Conservation (phyloP, 177 flowering plant species). For the Vitis hybrid region DNA sequence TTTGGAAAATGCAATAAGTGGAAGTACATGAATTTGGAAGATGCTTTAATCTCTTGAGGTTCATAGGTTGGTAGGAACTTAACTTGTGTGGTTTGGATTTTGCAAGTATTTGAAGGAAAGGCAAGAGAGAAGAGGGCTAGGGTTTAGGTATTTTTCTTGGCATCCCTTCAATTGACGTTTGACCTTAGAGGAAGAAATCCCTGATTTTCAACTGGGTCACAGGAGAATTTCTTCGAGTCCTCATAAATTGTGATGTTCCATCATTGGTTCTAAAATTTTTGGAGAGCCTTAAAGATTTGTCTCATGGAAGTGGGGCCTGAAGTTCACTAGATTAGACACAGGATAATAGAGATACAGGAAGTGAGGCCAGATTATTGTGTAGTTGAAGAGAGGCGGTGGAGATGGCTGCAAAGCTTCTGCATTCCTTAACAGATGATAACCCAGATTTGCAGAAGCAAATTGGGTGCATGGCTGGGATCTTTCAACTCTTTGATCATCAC, state of each 20-base stretch:
- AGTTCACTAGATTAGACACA: background rate
- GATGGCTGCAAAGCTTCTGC: slow-evolving; percentile 90
- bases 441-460: slow-evolving; percentile 92
- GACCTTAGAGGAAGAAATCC: slow-evolving; percentile 6
- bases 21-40: slow-evolving; percentile 11
- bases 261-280: slow-evolving; percentile 4
- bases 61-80: slow-evolving; percentile 4
- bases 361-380: slow-evolving; percentile 2
- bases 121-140: background rate
- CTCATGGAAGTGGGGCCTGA: background rate
- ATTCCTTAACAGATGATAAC: slow-evolving; percentile 82
- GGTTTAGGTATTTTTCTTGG: background rate
- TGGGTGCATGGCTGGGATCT: slow-evolving; percentile 94
- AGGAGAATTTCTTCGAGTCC: slow-evolving; percentile 5
- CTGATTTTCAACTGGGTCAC: slow-evolving; percentile 3
- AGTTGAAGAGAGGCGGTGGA: slow-evolving; percentile 18
- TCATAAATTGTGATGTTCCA: slow-evolving; percentile 3
- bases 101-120: slow-evolving; percentile 6
- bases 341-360: slow-evolving; percentile 1
- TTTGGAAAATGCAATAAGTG: slow-evolving; percentile 3
- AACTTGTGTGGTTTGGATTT: slow-evolving; percentile 6
- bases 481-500: slow-evolving; percentile 83
- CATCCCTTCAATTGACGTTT: background rate
- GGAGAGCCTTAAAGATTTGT: slow-evolving; percentile 7
- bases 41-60: slow-evolving; percentile 1